Percentiles rank a stretch among this genome's conserved stretches.
Evolutionary conservation across 129 eudicot species (phyloP).

Genomic region (Arctium minus): DNA sequence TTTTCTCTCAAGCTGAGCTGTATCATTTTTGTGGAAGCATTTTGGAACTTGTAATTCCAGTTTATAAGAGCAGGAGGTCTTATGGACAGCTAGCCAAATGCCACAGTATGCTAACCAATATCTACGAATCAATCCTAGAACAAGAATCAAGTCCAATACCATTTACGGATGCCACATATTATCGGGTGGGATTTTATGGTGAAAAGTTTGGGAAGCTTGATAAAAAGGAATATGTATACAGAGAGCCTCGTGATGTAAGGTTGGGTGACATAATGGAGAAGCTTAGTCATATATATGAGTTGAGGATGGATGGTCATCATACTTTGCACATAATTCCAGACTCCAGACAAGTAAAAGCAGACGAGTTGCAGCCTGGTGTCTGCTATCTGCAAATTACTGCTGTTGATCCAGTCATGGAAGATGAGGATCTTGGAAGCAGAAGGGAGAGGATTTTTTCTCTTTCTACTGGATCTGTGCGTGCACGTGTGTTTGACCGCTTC

Average conservation of each 20-base stretch:
- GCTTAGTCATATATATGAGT: conserved; percentile 88
- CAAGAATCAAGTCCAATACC: conserved; percentile 99
- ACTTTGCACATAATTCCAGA: conserved; percentile 88
- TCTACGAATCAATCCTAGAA: conserved; percentile 94
- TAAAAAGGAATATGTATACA: conserved; percentile 74
- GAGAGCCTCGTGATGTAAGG: conserved; percentile 97
- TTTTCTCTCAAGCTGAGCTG: conserved; percentile 95
- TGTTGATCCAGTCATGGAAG: conserved; percentile 99
- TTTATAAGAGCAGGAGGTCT: conserved; percentile 77
- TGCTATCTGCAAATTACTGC: conserved; percentile 95
- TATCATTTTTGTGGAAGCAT: conserved; percentile 89
- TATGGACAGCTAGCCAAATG: conserved; percentile 94
- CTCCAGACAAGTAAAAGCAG: conserved; percentile 91
- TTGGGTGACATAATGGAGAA: conserved; percentile 99
- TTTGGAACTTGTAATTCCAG: conserved; percentile 92
- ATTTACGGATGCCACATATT: conserved; percentile 91
- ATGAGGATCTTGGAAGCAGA: conserved; percentile 93
- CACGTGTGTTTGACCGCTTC: conserved; percentile 93
- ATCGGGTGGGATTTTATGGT: conserved; percentile 94
- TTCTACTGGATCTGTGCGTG: conserved; percentile 89
- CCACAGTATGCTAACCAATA: conserved; percentile 90
- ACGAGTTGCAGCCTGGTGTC: conserved; percentile 82
- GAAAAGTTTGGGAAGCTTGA: conserved; percentile 89
- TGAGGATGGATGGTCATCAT: conserved; percentile 81
- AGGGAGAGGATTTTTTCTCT: conserved; percentile 93